phyloP scores from a whole-genome alignment of 2,329 filamentous ascomycete genomes.

The Byssochlamys sp. region DNA sequence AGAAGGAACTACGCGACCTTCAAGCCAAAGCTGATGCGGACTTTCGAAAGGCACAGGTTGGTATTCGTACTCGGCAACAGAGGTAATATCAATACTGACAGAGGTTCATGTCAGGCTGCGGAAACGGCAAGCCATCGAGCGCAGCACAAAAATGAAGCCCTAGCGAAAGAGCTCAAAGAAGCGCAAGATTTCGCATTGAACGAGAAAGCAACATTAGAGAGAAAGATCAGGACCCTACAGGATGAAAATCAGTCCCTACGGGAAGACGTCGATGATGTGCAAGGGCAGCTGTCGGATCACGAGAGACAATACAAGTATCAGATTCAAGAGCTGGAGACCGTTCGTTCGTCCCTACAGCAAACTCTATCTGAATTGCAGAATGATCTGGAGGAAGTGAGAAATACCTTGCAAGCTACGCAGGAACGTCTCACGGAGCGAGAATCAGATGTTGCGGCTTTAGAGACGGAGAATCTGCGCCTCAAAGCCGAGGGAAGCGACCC shows the following conservation, averaged over 20 bases:
- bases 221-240: slow-evolving; percentile 46
- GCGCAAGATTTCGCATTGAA: slow-evolving; percentile 45
- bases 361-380: slow-evolving; percentile 42
- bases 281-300: slow-evolving; percentile 61
- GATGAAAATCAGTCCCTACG: slow-evolving; percentile 64
- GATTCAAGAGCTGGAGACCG: slow-evolving; percentile 51
- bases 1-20: slow-evolving; percentile 72
- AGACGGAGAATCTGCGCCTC: slow-evolving; percentile 71
- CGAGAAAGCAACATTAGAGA: slow-evolving; percentile 47
- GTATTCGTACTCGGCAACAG: slow-evolving; percentile 1
- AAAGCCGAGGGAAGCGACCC: slow-evolving; percentile 81
- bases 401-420: slow-evolving; percentile 53
- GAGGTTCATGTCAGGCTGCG: slow-evolving; percentile 30
- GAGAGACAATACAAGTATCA: slow-evolving; percentile 56
- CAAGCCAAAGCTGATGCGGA: slow-evolving; percentile 77
- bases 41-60: slow-evolving; percentile 56
- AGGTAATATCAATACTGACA: background rate
- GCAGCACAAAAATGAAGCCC: slow-evolving; percentile 44
- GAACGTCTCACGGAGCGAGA: slow-evolving; percentile 61
- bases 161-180: slow-evolving; percentile 48
- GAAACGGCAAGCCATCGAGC: slow-evolving; percentile 45
- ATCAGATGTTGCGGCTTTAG: slow-evolving; percentile 59
- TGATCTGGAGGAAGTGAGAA: slow-evolving; percentile 47
- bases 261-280: slow-evolving; percentile 75
- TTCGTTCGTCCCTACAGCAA: slow-evolving; percentile 49